phyloP scores from a whole-genome alignment of 306 rosid genomes.

The Purshia tridentata region DNA sequence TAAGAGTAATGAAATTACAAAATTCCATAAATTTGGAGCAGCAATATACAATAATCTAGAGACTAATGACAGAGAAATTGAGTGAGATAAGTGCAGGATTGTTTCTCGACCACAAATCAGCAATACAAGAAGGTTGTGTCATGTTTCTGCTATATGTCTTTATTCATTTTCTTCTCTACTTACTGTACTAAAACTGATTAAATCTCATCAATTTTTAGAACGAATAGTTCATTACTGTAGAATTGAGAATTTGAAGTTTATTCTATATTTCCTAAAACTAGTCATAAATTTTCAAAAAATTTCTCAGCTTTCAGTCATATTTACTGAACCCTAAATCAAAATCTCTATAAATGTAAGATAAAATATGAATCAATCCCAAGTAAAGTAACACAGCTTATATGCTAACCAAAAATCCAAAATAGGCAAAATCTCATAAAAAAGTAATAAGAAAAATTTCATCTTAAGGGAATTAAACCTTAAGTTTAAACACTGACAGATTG shows the following conservation, averaged over 20 bases:
- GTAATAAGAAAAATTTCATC: too few relatives aligned
- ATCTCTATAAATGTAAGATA: too few relatives aligned
- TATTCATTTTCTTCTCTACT: not conserved
- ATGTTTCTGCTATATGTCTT: not conserved
- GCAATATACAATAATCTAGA: not conserved
- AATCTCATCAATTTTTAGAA: not conserved
- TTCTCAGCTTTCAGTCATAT: not conserved
- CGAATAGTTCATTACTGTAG: not conserved
- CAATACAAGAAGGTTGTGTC: not conserved
- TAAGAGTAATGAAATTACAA: conserved; percentile 16
- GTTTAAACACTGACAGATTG: too few relatives aligned
- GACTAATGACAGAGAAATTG: not conserved
- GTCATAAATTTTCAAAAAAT: not conserved
- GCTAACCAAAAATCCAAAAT: too few relatives aligned
- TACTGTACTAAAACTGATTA: not conserved
- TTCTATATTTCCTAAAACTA: not conserved
- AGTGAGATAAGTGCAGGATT: not conserved
- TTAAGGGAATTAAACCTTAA: too few relatives aligned
- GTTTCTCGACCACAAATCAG: not conserved
- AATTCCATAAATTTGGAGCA: conserved; percentile 12
- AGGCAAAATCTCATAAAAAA: too few relatives aligned
- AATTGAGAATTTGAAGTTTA: not conserved
- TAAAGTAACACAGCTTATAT: too few relatives aligned
- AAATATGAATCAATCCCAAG: not conserved
- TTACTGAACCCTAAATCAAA: not conserved